These are phyloP conservation scores for Phaffomyces antillensis DNA, from an alignment of 805 yeast species.

Conservation along the genomic window DNA sequence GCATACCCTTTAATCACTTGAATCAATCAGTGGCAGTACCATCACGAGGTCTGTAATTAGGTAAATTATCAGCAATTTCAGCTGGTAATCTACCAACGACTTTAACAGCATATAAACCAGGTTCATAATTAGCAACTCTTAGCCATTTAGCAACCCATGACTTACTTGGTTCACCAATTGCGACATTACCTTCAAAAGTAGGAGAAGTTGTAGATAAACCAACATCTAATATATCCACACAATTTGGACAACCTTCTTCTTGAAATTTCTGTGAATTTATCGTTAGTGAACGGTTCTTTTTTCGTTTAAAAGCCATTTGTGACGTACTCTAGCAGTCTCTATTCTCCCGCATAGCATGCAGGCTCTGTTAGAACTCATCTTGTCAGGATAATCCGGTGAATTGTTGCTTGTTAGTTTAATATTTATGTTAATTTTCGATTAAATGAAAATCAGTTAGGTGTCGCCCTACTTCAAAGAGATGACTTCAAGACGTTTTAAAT, in stretches of 20 bases:
- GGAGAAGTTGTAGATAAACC: conserved; percentile 92
- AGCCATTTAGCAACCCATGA: conserved; percentile 98
- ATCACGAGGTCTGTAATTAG: conserved; percentile 88
- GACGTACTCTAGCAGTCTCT: conserved; percentile 61
- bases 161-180: conserved; percentile 72
- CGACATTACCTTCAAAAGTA: conserved; percentile 90
- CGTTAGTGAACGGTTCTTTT: not conserved
- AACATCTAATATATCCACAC: conserved; percentile 81
- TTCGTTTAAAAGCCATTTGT: not conserved
- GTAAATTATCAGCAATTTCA: conserved; percentile 69
- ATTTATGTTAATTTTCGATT: too few species aligned
- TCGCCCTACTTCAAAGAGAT: too few species aligned
- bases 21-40: conserved; percentile 66
- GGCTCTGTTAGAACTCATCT: conserved; percentile 34
- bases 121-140: conserved; percentile 78
- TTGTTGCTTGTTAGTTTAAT: not conserved
- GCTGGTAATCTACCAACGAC: conserved; percentile 88
- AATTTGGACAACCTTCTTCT: conserved; percentile 90
- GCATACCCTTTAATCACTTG: not conserved
- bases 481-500: too few species aligned
- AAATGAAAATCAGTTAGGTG: too few species aligned
- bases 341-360: conserved; percentile 96
- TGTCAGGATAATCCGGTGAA: not conserved
- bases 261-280: conserved; percentile 44
- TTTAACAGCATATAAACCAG: conserved; percentile 91